A percentile compares a stretch with the other conserved stretches of the same genome.
Evolutionary conservation across 1,284 basidiomycete species (phyloP).

Genomic region (Meripilus lineatus): DNA sequence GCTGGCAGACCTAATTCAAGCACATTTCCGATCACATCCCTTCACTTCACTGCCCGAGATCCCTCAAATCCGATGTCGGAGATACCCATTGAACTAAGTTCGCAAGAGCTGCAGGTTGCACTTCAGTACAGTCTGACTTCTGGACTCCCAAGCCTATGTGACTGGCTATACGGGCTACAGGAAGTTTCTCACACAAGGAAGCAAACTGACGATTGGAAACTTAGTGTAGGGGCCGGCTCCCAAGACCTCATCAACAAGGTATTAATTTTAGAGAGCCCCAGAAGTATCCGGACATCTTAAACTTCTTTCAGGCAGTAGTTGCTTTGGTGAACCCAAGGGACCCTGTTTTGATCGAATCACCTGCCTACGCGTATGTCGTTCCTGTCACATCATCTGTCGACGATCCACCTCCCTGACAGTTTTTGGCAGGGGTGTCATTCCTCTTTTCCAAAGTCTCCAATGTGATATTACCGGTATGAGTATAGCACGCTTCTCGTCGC

Average conservation of each 20-base stretch:
- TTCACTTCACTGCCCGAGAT: constrained; percentile 53
- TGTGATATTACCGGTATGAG: constrained; percentile 56
- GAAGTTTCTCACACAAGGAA: constrained; percentile 56
- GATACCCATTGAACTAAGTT: constrained; percentile 47
- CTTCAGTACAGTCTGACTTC: constrained; percentile 79
- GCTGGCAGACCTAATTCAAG: constrained; percentile 85
- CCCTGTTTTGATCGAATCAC: constrained; percentile 79
- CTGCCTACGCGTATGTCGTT: constrained; percentile 72
- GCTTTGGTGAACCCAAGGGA: constrained; percentile 79
- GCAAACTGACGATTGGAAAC: constrained; percentile 58
- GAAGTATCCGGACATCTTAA: no score
- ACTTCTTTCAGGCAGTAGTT: constrained; percentile 42
- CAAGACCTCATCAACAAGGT: constrained; percentile 90
- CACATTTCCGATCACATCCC: constrained; percentile 84
- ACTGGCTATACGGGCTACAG: constrained; percentile 70
- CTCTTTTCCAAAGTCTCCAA: constrained; percentile 50
- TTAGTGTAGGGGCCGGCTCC: constrained; percentile 79
- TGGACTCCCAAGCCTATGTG: constrained; percentile 58
- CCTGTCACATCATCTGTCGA: neutral
- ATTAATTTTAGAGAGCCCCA: no score
- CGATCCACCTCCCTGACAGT: neutral
- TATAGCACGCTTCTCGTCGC: neutral
- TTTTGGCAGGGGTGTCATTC: constrained; percentile 51
- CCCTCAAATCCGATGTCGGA: constrained; percentile 42
- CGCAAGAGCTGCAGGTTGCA: constrained; percentile 52